Conservation (phyloP, 2,329 filamentous ascomycete genomes). For the Pseudogymnoascus verrucosus region DNA sequence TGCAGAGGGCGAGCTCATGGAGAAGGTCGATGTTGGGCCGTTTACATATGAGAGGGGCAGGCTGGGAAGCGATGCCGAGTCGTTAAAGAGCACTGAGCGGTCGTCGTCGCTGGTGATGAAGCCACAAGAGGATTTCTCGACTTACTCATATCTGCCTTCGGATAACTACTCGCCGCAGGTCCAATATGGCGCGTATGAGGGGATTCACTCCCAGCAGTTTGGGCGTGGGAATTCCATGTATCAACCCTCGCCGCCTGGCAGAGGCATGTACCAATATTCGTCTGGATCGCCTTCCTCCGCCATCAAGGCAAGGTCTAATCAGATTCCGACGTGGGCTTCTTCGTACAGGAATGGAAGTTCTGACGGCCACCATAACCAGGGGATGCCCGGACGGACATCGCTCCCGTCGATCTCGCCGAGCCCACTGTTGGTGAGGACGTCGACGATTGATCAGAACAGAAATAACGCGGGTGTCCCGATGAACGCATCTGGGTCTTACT, state of each 20-base stretch:
- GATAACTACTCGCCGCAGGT: no score
- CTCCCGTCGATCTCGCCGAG: slow-evolving; percentile 35
- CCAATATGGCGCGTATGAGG: no score
- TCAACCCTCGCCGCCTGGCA: background rate
- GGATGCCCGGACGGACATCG: slow-evolving; percentile 21
- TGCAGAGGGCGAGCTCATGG: slow-evolving; percentile 41
- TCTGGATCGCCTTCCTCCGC: background rate
- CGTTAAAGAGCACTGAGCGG: slow-evolving; percentile 47
- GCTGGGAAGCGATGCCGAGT: background rate
- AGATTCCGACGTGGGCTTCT: background rate
- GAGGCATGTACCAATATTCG: background rate
- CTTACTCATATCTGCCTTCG: background rate
- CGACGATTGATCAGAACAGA: slow-evolving; percentile 38
- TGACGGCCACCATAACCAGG: background rate
- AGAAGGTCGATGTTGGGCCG: slow-evolving; percentile 47
- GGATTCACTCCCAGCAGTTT: background rate
- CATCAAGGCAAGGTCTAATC: background rate
- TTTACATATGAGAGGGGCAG: slow-evolving; percentile 46
- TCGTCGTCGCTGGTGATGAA: slow-evolving; percentile 38
- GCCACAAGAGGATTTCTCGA: slow-evolving; percentile 10
- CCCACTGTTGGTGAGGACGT: slow-evolving; percentile 59
- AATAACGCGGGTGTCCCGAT: slow-evolving; percentile 24
- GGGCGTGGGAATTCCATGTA: background rate
- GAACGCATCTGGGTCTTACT: slow-evolving; percentile 59
- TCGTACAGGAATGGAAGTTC: background rate